Percentiles rank a stretch among this genome's conserved stretches.
phyloP scores from a whole-genome alignment of 164 flowering plant species.

The Tinospora cordifolia region DNA sequence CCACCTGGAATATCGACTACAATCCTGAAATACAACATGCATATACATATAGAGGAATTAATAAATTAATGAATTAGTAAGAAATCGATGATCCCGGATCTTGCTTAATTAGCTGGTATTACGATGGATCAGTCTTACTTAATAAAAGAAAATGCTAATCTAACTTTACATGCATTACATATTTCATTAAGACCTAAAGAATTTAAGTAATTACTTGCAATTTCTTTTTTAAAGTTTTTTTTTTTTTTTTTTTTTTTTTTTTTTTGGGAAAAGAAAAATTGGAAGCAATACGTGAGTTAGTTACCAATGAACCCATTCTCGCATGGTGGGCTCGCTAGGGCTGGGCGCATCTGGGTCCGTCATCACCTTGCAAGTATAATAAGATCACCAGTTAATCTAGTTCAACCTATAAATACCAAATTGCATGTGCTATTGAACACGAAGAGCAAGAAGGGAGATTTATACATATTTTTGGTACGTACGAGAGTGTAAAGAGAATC shows the following conservation, averaged over 20 bases:
- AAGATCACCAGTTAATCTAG: not conserved
- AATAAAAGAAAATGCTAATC: too few species aligned
- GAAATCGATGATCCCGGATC: not conserved
- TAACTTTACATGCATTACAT: not conserved
- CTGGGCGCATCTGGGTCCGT: constrained; percentile 88
- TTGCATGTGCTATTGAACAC: not conserved
- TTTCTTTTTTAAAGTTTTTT: too few species aligned
- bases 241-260: too few species aligned
- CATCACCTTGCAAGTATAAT: constrained; percentile 46
- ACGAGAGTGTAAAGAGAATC: constrained; percentile 54
- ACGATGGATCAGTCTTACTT: too few species aligned
- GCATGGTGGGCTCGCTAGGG: constrained; percentile 69
- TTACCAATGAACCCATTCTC: constrained; percentile 76
- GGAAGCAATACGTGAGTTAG: not conserved
- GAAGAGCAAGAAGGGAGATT: constrained; percentile 3
- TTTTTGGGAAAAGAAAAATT: too few species aligned
- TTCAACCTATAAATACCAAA: not conserved
- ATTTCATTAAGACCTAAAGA: too few species aligned
- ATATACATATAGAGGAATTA: not conserved
- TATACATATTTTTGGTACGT: not conserved
- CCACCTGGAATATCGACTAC: constrained; percentile 28
- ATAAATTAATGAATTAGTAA: not conserved
- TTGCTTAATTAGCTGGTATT: too few species aligned
- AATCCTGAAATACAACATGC: constrained; percentile 12
- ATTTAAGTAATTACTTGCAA: too few species aligned